Conservation (phyloP, 208 protist species). For the Crithidia acanthocephali region DNA sequence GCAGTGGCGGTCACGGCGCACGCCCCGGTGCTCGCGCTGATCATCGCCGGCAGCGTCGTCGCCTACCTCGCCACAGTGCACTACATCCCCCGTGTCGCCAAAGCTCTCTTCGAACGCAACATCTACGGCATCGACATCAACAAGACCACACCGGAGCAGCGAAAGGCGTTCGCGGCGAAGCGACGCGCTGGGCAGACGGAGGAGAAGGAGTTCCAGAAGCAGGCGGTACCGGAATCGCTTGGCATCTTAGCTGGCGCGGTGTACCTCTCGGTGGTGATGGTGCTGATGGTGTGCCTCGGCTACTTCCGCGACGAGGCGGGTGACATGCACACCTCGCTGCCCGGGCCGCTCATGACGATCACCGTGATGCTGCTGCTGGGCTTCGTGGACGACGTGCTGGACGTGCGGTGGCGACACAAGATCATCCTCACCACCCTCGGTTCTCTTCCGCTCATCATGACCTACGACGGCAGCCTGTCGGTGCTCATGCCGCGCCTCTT, state of each 20-base stretch:
- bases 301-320: slow-evolving; percentile 30
- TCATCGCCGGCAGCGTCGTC: slow-evolving; percentile 52
- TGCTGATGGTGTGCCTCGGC: slow-evolving; percentile 40
- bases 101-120: slow-evolving; percentile 77
- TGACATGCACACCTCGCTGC: slow-evolving; percentile 51
- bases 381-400: slow-evolving; percentile 99
- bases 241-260: slow-evolving; percentile 79
- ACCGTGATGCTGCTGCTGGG: slow-evolving; percentile 98
- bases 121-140: slow-evolving; percentile 97
- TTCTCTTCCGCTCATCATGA: slow-evolving; percentile 93
- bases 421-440: slow-evolving; percentile 97
- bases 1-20: slow-evolving; percentile 41
- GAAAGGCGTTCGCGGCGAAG: slow-evolving; percentile 48
- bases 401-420: slow-evolving; percentile 98
- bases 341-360: slow-evolving; percentile 95
- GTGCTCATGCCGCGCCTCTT: slow-evolving; percentile 89
- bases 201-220: slow-evolving; percentile 43
- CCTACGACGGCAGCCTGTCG: slow-evolving; percentile 91
- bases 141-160: slow-evolving; percentile 87
- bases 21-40: slow-evolving; percentile 47
- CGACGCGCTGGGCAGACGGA: slow-evolving; percentile 33
- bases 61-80: slow-evolving; percentile 67
- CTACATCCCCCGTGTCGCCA: slow-evolving; percentile 65
- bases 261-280: slow-evolving; percentile 76
- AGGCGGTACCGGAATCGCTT: slow-evolving; percentile 73